These are phyloP conservation scores for Lathyrus sativus DNA, from an alignment of 306 rosid genomes.

Conservation along the genomic window DNA sequence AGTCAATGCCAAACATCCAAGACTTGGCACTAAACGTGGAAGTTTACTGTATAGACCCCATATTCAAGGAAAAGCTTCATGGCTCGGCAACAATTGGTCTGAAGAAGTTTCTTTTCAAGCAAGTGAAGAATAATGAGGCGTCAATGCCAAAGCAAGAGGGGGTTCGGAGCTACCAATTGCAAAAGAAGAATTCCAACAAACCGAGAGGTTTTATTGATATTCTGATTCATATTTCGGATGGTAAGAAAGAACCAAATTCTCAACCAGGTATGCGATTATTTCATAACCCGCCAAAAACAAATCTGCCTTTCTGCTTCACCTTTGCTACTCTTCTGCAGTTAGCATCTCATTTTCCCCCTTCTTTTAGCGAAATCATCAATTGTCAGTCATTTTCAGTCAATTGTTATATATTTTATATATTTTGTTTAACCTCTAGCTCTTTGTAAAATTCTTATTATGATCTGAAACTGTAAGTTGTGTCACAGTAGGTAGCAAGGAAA, in stretches of 20 bases:
- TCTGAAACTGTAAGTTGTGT: constrained; percentile 24
- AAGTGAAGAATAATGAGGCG: constrained; percentile 44
- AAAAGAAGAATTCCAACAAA: constrained; percentile 60
- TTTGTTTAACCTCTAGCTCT: background rate
- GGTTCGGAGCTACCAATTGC: constrained; percentile 72
- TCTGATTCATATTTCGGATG: constrained; percentile 57
- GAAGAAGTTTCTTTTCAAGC: constrained; percentile 66
- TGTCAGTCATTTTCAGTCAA: too few relatives aligned
- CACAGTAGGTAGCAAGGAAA: constrained; percentile 52
- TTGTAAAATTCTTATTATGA: background rate
- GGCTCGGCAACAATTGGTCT: constrained; percentile 67
- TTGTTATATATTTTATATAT: too few relatives aligned
- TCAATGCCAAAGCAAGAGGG: constrained; percentile 55
- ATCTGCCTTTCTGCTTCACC: constrained; percentile 4
- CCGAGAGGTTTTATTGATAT: constrained; percentile 73
- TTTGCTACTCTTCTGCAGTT: constrained; percentile 28
- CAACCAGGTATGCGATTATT: constrained; percentile 49
- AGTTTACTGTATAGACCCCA: constrained; percentile 74
- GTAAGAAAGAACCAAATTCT: constrained; percentile 52
- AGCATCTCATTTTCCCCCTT: background rate
- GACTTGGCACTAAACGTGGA: constrained; percentile 64
- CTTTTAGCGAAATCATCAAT: background rate
- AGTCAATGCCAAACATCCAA: constrained; percentile 45
- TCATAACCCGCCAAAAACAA: background rate
- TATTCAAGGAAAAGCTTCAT: constrained; percentile 67